Evolutionary conservation across 2,329 filamentous ascomycete genomes (phyloP).

Genomic region (Orbilia ellipsospora): DNA sequence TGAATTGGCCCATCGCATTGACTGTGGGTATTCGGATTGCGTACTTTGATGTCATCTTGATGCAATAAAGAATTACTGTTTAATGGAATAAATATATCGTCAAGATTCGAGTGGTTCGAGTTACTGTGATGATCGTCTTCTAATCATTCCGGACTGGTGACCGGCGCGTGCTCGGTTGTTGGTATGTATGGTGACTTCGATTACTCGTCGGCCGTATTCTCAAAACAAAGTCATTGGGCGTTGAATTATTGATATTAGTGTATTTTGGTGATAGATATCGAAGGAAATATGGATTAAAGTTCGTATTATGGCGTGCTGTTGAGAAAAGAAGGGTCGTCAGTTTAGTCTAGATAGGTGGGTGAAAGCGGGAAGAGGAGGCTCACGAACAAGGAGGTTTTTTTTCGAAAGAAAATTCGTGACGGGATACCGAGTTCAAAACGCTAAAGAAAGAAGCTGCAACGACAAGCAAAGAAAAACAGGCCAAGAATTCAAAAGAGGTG

Average conservation of each 20-base stretch:
- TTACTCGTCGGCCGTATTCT: constrained; percentile 22
- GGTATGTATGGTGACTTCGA: constrained; percentile 14
- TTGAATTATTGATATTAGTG: background rate
- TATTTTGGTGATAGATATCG: constrained; percentile 5
- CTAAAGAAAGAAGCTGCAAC: constrained; percentile 27
- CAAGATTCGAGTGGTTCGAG: constrained; percentile 3
- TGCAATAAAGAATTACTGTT: background rate
- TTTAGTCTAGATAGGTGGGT: background rate
- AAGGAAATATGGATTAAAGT: constrained; percentile 4
- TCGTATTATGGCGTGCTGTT: constrained; percentile 5
- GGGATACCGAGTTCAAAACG: constrained; percentile 24
- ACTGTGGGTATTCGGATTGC: background rate
- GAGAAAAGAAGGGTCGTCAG: background rate
- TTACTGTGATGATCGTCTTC: constrained; percentile 11
- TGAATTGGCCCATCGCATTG: background rate
- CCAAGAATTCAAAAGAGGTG: constrained; percentile 7
- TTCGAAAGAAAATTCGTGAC: constrained; percentile 47
- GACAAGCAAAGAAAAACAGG: background rate
- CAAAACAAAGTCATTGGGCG: constrained; percentile 28
- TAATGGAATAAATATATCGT: constrained; percentile 3
- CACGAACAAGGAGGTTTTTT: constrained; percentile 14
- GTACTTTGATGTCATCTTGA: constrained; percentile 45
- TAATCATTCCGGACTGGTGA: constrained; percentile 37
- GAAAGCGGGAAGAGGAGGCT: constrained; percentile 28
- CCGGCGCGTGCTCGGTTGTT: constrained; percentile 37